Conservation (phyloP, 805 yeast species). For the Kazachstania martiniae region DNA sequence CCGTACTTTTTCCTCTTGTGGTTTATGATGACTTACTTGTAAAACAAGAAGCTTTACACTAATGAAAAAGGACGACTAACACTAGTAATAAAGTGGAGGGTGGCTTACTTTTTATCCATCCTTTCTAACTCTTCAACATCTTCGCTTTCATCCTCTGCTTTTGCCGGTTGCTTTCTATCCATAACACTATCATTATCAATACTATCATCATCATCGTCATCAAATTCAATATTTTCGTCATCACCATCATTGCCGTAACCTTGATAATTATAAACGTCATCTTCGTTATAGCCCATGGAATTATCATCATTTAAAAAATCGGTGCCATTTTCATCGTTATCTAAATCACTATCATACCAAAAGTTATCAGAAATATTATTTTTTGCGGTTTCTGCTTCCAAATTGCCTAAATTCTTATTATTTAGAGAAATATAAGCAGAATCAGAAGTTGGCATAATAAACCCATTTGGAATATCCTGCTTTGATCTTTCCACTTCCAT, state of each 20-base stretch:
- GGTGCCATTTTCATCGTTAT: conserved; percentile 55
- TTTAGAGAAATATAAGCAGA: conserved; percentile 33
- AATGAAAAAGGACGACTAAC: too few species aligned
- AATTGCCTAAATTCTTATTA: conserved; percentile 1
- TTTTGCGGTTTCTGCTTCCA: not conserved
- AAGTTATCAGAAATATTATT: conserved; percentile 47
- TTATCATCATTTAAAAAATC: conserved; percentile 11
- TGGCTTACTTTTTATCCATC: conserved; percentile 15
- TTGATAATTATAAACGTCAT: conserved; percentile 38
- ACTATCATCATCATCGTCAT: conserved; percentile 25
- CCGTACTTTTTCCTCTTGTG: too few species aligned
- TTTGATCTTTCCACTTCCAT: conserved; percentile 78
- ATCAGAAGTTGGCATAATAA: conserved; percentile 65
- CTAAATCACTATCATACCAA: conserved; percentile 68
- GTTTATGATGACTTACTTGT: too few species aligned
- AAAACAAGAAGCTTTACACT: too few species aligned
- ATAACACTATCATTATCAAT: conserved; percentile 27
- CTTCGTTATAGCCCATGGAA: conserved; percentile 15
- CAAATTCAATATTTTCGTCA: conserved; percentile 27
- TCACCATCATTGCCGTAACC: conserved; percentile 36
- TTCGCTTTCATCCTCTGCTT: conserved; percentile 26
- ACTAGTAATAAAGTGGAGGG: too few species aligned
- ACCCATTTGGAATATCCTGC: conserved; percentile 79
- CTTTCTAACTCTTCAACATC: conserved; percentile 24
- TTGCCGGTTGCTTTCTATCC: conserved; percentile 27